Conservation (phyloP, 2,329 filamentous ascomycete genomes). For the Phoma herbarum region DNA sequence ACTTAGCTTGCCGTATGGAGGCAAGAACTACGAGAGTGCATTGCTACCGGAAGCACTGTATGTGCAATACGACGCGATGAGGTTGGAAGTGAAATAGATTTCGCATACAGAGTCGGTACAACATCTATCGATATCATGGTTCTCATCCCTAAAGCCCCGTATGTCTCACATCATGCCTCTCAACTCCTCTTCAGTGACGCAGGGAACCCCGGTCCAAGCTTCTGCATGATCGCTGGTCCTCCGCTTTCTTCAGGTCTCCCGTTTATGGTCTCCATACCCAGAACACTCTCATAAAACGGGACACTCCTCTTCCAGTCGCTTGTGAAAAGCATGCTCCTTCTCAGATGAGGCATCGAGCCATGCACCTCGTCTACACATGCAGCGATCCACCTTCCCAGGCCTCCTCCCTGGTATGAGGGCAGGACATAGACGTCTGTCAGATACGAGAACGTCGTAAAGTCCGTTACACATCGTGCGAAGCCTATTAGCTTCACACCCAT, state of each 20-base stretch:
- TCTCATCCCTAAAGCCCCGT: background rate
- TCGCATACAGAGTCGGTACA: background rate
- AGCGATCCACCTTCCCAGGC: background rate
- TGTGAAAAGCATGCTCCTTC: background rate
- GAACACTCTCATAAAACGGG: background rate
- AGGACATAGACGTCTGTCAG: background rate
- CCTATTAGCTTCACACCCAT: background rate
- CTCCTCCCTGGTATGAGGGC: background rate
- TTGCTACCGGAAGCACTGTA: slow-evolving; percentile 63
- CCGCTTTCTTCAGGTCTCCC: background rate
- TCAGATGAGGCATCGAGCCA: background rate
- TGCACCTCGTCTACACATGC: background rate
- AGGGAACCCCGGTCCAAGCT: background rate
- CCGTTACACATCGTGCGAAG: background rate
- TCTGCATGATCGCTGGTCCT: background rate
- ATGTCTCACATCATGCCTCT: background rate
- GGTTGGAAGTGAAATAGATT: slow-evolving; percentile 62
- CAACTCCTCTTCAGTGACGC: background rate
- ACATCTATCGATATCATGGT: background rate
- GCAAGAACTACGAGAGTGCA: slow-evolving; percentile 66
- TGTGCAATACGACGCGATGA: slow-evolving; percentile 71
- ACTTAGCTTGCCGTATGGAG: slow-evolving; percentile 67
- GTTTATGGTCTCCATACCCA: background rate
- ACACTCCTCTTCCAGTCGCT: background rate
- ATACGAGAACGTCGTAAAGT: background rate